These are phyloP conservation scores for Crithidia thermophila DNA, from an alignment of 208 protist genomes.

Conservation along the genomic window DNA sequence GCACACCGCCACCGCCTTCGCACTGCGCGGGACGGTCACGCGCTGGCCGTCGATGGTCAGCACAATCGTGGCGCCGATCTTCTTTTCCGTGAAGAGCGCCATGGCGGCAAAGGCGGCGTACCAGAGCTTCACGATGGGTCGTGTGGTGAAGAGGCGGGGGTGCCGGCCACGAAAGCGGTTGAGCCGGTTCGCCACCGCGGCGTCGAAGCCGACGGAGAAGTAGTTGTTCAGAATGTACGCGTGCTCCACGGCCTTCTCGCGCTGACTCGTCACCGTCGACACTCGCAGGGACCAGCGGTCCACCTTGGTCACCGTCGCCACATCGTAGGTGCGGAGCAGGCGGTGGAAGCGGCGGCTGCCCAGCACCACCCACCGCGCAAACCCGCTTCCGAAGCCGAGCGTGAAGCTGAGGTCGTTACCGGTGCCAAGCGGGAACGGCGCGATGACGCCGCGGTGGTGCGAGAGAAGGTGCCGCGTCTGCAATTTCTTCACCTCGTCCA, in stretches of 20 bases:
- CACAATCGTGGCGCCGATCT: slow-evolving; percentile 9
- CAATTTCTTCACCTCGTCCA: slow-evolving; percentile 48
- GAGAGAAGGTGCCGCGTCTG: slow-evolving; percentile 18
- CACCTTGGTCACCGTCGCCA: slow-evolving; percentile 30
- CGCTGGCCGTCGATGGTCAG: slow-evolving; percentile 39
- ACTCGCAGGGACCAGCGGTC: slow-evolving; percentile 49
- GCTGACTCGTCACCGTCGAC: slow-evolving; percentile 1
- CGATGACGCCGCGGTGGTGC: slow-evolving; percentile 28
- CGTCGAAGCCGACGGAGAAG: slow-evolving; percentile 75
- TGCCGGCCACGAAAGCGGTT: slow-evolving; percentile 42
- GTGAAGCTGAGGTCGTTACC: slow-evolving; percentile 70
- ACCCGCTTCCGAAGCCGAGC: slow-evolving; percentile 65
- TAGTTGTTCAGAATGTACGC: slow-evolving; percentile 62
- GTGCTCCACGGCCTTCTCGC: slow-evolving; percentile 1
- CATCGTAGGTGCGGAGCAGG: slow-evolving; percentile 26
- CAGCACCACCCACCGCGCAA: slow-evolving; percentile 47
- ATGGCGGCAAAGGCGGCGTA: slow-evolving; percentile 53
- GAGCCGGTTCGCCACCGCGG: slow-evolving; percentile 39
- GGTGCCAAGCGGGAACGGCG: slow-evolving; percentile 69
- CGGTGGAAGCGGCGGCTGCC: slow-evolving; percentile 37
- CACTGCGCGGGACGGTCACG: slow-evolving; percentile 34
- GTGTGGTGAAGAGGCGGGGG: slow-evolving; percentile 40
- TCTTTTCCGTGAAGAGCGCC: slow-evolving; percentile 38
- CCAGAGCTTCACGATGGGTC: slow-evolving; percentile 64
- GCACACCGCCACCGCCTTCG: slow-evolving; percentile 56